Conservation (phyloP, 345 rosid genomes). For the Brassica nigra region DNA sequence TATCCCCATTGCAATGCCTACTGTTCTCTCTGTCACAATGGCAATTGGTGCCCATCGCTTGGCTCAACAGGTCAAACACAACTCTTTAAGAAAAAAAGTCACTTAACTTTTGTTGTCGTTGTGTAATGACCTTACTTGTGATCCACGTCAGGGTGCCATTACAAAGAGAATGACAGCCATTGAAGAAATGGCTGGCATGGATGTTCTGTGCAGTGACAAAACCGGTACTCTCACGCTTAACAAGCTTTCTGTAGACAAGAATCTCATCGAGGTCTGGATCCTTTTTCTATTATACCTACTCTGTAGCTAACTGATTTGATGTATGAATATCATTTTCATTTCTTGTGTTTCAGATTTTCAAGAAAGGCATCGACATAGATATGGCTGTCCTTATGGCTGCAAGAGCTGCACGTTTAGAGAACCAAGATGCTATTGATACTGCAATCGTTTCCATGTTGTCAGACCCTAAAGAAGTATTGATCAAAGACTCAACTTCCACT, state of each 20-base stretch:
- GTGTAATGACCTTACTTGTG: not conserved
- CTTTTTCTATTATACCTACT: no score
- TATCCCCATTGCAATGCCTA: not conserved
- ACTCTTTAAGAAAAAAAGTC: not conserved
- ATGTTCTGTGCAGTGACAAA: constrained; percentile 57
- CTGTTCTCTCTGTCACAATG: not conserved
- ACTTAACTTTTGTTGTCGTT: not conserved
- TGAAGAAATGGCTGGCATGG: constrained; percentile 49
- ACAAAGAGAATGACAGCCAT: constrained; percentile 68
- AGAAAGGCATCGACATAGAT: constrained; percentile 60
- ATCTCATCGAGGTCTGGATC: constrained; percentile 20
- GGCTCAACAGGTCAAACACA: not conserved
- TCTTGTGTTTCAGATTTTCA: constrained; percentile 53
- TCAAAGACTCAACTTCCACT: constrained; percentile 2
- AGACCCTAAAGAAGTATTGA: constrained; percentile 77
- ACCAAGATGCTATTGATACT: constrained; percentile 85
- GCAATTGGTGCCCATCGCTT: not conserved
- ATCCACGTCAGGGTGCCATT: constrained; percentile 63
- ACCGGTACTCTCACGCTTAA: constrained; percentile 86
- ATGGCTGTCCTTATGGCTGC: constrained; percentile 84
- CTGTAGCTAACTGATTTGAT: no score
- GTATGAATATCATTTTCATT: not conserved
- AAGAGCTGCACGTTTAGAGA: constrained; percentile 88
- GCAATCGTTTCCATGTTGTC: constrained; percentile 83
- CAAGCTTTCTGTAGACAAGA: constrained; percentile 82